Evolutionary conservation across 1,139 yeast genomes (phyloP).

Genomic region (Eremothecium cymbalariae): DNA sequence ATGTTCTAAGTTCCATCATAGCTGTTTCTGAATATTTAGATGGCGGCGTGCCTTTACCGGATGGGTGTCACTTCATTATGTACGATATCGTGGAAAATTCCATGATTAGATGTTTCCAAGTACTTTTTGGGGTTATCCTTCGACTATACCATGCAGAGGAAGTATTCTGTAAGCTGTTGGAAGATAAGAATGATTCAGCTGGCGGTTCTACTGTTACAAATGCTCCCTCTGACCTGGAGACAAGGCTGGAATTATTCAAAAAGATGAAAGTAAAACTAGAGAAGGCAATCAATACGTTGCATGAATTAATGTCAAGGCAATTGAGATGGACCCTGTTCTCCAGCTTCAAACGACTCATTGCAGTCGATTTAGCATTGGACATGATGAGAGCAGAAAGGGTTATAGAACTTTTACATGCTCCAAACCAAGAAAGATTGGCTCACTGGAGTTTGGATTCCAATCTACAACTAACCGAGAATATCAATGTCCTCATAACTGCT

Average conservation of each 20-base stretch:
- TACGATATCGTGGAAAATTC: slow-evolving; percentile 3
- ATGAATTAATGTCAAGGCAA: slow-evolving; percentile 1
- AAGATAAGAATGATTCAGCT: not conserved
- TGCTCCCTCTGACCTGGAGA: not conserved
- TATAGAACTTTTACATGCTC: slow-evolving; percentile 3
- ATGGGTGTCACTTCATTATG: slow-evolving; percentile 2
- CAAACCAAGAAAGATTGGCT: slow-evolving; percentile 4
- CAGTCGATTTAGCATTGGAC: slow-evolving; percentile 3
- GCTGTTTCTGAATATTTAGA: slow-evolving; percentile 1
- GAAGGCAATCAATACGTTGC: not conserved
- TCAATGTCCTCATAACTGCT: slow-evolving; percentile 2
- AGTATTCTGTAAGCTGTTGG: not conserved
- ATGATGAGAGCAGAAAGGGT: slow-evolving; percentile 1
- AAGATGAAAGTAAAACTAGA: not conserved
- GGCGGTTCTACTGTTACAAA: not conserved
- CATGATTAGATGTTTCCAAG: slow-evolving; percentile 3
- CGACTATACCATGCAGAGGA: slow-evolving; percentile 5
- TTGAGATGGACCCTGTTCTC: slow-evolving; percentile 6
- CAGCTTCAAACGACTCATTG: slow-evolving; percentile 3
- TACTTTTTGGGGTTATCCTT: slow-evolving; percentile 2
- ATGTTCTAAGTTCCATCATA: not conserved
- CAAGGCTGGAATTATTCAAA: not conserved
- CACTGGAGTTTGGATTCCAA: slow-evolving; percentile 3
- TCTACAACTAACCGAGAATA: not conserved
- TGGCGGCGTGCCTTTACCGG: not conserved